Conservation (phyloP, 169 alveolate species). For the Eimeria acervulina region DNA sequence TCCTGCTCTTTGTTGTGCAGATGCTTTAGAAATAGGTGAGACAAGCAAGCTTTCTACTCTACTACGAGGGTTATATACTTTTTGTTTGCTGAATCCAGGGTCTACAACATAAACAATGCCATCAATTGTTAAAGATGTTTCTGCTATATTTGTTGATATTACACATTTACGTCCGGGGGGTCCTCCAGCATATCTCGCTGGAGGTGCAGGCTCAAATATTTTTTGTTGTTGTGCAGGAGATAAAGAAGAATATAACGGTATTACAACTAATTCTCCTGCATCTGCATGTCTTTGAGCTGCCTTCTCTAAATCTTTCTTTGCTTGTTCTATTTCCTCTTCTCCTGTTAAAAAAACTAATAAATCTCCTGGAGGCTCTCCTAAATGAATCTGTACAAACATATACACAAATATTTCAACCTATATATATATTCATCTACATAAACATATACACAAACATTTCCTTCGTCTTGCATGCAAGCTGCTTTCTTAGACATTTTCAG, state of each 20-base stretch:
- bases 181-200: slow-evolving; percentile 94
- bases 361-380: slow-evolving; percentile 98
- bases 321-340: slow-evolving; percentile 94
- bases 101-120: slow-evolving; percentile 99
- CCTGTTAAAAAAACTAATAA: slow-evolving; percentile 98
- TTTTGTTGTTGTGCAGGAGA: slow-evolving; percentile 98
- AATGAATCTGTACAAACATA: slow-evolving; percentile 92
- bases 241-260: slow-evolving; percentile 96
- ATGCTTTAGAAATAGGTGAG: slow-evolving; percentile 98
- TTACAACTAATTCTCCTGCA: slow-evolving; percentile 77
- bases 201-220: slow-evolving; percentile 98
- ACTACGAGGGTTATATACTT: slow-evolving; percentile 99
- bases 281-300: slow-evolving; percentile 66
- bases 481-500: too few relatives aligned
- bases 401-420: not conserved
- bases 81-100: slow-evolving; percentile 99
- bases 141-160: slow-evolving; percentile 99
- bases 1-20: slow-evolving; percentile 99
- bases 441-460: not conserved
- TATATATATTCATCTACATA: not conserved
- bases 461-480: too few relatives aligned
- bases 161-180: slow-evolving; percentile 94
- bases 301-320: slow-evolving; percentile 85
- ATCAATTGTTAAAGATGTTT: slow-evolving; percentile 99
- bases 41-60: slow-evolving; percentile 98